Evolutionary conservation across 345 rosid species (phyloP), one percentile per base, ranked within the genome.

Genomic region (Psidium friedrichsthalianum): DNA sequence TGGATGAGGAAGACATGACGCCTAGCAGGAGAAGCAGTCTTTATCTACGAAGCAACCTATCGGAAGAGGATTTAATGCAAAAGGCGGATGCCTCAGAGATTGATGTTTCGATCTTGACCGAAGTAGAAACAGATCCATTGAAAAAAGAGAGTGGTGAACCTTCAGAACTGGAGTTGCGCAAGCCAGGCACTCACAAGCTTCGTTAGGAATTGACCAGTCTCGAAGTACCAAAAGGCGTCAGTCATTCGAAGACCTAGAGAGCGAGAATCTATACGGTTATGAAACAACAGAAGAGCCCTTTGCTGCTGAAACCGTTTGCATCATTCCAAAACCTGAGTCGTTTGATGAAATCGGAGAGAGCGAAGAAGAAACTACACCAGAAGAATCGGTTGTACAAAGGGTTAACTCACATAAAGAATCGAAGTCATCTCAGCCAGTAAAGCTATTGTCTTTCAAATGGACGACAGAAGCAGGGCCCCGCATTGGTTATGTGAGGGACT

Each of bases 41-140:
- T 42, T 96, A 90, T 87, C 61, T 88, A 24, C 91, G 96, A 91
- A 89, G 84, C 92, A 87, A 87, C 84, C 93, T 98, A 36, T 91
- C 94, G 4, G 98, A 90, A 52, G 97, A 92, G 82, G 94, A 92
- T 85, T 88, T 90, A 78, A 78, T 82, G 16, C 81, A 82, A 55
- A 64, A 88, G 13, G 86, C 90, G 74, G 89, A 91, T 51, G 86
- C 80, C 57, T 74, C 88, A 24, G 93, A 88, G 87, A 86, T 74
- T 51, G 87, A 40, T 86, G 82, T 36, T 51, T 83, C 86, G 69
- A 88, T 87, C 56, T 86, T 82, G 57, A 85, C 87, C 40, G 82
- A 56, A 82, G 92, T 87, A 24, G 88, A 78, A 85, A 78, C 74
- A 51, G 87, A 84, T 86, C 87, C 86, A 82, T 36, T 49, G 57